A percentile compares a stretch with the other conserved stretches of the same genome.
phyloP scores from a whole-genome alignment of 306 rosid species.

The Parietaria judaica region DNA sequence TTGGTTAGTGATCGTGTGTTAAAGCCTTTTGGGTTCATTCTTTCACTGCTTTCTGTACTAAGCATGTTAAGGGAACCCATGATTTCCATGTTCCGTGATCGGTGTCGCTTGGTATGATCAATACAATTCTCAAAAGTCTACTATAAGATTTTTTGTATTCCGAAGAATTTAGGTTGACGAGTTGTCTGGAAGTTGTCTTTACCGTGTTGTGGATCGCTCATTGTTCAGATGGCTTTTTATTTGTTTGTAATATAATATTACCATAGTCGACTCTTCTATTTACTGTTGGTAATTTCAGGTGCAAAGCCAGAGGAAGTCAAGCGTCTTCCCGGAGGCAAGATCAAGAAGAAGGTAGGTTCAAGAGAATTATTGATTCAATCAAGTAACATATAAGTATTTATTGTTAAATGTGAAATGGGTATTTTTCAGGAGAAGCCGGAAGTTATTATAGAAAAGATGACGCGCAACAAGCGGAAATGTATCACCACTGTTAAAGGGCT shows the following conservation, averaged over 20 bases:
- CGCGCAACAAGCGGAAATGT: conserved; percentile 87
- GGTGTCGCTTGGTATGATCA: too few relatives aligned
- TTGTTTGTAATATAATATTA: conserved; percentile 8
- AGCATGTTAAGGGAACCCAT: too few relatives aligned
- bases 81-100: too few relatives aligned
- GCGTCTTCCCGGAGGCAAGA: conserved; percentile 99
- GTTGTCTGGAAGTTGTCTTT: too few relatives aligned
- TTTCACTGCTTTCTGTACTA: too few relatives aligned
- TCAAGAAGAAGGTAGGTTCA: conserved; percentile 75
- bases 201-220: not conserved
- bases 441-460: conserved; percentile 80
- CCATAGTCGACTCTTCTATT: not conserved
- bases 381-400: not conserved
- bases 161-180: too few relatives aligned
- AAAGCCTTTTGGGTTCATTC: too few relatives aligned
- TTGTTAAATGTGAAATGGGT: not conserved
- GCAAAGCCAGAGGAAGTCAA: conserved; percentile 78
- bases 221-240: not conserved
- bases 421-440: conserved; percentile 80
- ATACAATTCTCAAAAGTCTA: too few relatives aligned
- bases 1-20: too few relatives aligned
- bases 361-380: not conserved
- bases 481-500: conserved; percentile 95
- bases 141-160: too few relatives aligned
- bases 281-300: conserved; percentile 33